phyloP scores from a whole-genome alignment of 768 basidiomycete species.

The Dentipellis fragilis region DNA sequence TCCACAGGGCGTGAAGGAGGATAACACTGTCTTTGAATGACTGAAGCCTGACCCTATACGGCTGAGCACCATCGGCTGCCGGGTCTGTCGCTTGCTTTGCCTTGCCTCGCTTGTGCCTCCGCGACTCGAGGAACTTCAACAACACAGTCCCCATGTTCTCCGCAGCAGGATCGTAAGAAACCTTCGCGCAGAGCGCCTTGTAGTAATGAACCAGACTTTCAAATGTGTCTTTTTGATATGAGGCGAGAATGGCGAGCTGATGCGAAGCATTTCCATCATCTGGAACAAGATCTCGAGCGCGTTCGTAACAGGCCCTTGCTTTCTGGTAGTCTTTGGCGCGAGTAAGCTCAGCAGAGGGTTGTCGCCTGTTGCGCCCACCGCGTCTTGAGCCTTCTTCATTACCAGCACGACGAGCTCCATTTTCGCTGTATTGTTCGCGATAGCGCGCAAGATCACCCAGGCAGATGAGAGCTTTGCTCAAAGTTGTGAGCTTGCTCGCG shows the following conservation, averaged over 20 bases:
- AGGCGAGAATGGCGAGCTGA: constrained; percentile 88
- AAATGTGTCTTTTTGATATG: constrained; percentile 79
- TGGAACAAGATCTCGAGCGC: constrained; percentile 74
- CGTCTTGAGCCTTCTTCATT: constrained; percentile 52
- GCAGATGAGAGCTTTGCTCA: constrained; percentile 85
- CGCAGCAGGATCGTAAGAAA: constrained; percentile 79
- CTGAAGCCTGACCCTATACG: constrained; percentile 34
- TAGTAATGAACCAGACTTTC: constrained; percentile 78
- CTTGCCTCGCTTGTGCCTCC: constrained; percentile 29
- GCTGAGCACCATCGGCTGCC: constrained; percentile 19
- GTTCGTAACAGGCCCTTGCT: constrained; percentile 76
- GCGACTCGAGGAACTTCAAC: constrained; percentile 52
- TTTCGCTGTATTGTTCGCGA: constrained; percentile 79
- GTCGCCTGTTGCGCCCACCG: constrained; percentile 34
- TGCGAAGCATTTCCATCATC: constrained; percentile 92
- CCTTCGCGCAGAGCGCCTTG: constrained; percentile 77
- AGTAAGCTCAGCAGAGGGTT: constrained; percentile 20
- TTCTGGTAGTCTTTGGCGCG: constrained; percentile 62
- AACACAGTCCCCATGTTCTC: constrained; percentile 77
- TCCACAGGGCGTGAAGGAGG: constrained; percentile 70
- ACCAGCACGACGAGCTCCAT: constrained; percentile 53
- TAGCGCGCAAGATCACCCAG: constrained; percentile 94
- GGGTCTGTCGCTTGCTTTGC: constrained; percentile 25
- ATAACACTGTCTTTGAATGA: constrained; percentile 72
- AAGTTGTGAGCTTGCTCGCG: constrained; percentile 55